Base-by-base conservation (phyloP, 805 yeast species). In the Kazachstania bromeliacearum region DNA sequence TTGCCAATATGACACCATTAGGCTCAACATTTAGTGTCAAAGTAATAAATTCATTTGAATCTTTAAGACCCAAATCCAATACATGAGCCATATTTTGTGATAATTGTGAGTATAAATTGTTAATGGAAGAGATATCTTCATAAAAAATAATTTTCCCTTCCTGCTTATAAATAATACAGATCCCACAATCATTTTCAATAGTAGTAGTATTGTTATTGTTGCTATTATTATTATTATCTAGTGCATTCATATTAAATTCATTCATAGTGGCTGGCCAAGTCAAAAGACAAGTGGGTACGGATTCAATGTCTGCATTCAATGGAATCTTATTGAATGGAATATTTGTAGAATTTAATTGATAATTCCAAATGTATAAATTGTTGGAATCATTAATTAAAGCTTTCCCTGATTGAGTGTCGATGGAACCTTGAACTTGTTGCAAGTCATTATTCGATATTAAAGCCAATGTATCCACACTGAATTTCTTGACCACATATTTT, bases 1-100 rank as follows among this genome's bases (percentile, higher is more conserved):
- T 85, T 6, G 85, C 72, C 7, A 80, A 50, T 0, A 79, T 65
- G 4, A 85, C 64, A 2, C 95, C 95, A 1, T 81, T 75, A 0
- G 92, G 88, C 44, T 77, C 85, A 8, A 79, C 67, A 41, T 71
- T 71, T 37, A 75, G 73, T 1, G 79, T 69, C 26, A 66, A 47
- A 1, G 75, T 71, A 13, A 85, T 63, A 21, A 55, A 51, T 52
- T 88, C 96, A 28, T 39, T 24, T 17, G 42, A 36, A 14, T 48
- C 50, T 21, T 47, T 45, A 13, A 56, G 34, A 17, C 44, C 47
- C 26, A 57, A 33, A 31, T 43, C 44, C 17, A 55, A 27, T 4
- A 32, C 40, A 33, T 55, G 57, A 5, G 55, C 50, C 40, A 53
- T 46, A 14, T 44, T 43, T 18, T 44, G 43, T 5, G 60, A 55